Evolutionary conservation across 108 stramenopile species (phyloP).

Genomic region (Cyclotella choctawhatcheeana): DNA sequence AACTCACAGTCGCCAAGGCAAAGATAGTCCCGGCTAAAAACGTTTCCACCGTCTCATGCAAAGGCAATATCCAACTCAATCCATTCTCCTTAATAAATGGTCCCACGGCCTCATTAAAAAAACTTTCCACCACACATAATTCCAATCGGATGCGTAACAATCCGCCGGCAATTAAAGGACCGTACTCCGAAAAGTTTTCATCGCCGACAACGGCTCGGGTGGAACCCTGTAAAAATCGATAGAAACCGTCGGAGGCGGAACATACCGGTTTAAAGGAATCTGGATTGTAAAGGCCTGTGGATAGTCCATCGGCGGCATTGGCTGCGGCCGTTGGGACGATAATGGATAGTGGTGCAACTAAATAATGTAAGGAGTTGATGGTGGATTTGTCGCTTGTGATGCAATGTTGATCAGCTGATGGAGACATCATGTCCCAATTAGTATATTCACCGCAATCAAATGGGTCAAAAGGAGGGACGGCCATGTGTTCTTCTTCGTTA

Average conservation of each 20-base stretch:
- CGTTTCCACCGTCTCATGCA: constrained; percentile 92
- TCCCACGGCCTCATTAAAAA: constrained; percentile 93
- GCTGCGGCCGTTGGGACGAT: constrained; percentile 12
- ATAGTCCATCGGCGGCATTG: constrained; percentile 19
- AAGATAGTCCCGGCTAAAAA: constrained; percentile 94
- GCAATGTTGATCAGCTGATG: not conserved
- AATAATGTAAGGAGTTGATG: not conserved
- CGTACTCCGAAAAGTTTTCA: constrained; percentile 89
- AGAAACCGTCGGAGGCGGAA: constrained; percentile 83
- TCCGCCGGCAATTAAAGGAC: constrained; percentile 91
- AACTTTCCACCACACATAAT: constrained; percentile 92
- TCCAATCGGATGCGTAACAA: constrained; percentile 89
- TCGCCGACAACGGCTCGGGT: constrained; percentile 80
- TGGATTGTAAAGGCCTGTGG: constrained; percentile 72
- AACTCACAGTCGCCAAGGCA: constrained; percentile 87
- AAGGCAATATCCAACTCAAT: constrained; percentile 84
- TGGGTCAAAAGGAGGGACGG: not conserved
- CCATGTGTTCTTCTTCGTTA: not conserved
- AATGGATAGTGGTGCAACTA: constrained; percentile 6
- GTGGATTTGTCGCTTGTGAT: not conserved
- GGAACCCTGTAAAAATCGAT: constrained; percentile 76
- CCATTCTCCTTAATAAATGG: constrained; percentile 92
- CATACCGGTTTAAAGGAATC: constrained; percentile 88
- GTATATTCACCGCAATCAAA: not conserved
- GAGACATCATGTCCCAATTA: not conserved